Evolutionary conservation across 1,284 basidiomycete genomes (phyloP), one percentile per base, ranked within the genome.

Genomic region (Ganoderma boninense): DNA sequence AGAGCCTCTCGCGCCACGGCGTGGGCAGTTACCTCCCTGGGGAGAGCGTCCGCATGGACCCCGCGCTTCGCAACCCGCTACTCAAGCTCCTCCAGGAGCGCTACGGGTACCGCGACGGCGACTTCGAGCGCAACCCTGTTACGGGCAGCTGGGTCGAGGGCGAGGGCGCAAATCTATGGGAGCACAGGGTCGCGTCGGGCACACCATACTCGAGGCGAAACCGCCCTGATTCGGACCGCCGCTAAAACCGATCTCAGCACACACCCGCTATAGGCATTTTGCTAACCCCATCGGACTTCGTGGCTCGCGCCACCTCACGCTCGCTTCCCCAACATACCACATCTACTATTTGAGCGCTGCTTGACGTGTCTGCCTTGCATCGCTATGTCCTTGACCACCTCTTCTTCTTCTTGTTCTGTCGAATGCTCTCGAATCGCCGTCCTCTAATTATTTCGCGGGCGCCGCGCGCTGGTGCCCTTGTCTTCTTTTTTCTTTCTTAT

Each of bases 21-120:
- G 92, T 95, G 18, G 94, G 93, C 38, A 91, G 90, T 78, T 95
- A 94, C 76, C 88, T 89, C 72, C 94, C 93, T 0, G 94, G 94
- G 63, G 94, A 95, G 79, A 91, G 80, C 70, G 94, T 95, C 62
- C 90, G 93, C 75, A 95, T 95, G 93, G 94, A 95, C 75, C 94
- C 94, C 13, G 92, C 91, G 46, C 82, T 95, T 68, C 87, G 93
- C 60, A 94, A 95, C 73, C 92, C 93, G 46, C 85, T 95, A 57
- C 84, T 95, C 69, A 88, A 85, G 79, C 82, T 95, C 38, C 82
- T 95, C 44, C 84, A 94, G 79, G 77, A 85, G 72, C 86, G 93
- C 35, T 95, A 93, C 77, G 87, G 86, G n/a, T 95, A 95, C 80
- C 87, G 86, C 63, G 93, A 95, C 79, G 93, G 93, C 0, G 93